Evolutionary conservation across 2,329 filamentous ascomycete species (phyloP).

Genomic region (Akanthomyces dipterigenus): DNA sequence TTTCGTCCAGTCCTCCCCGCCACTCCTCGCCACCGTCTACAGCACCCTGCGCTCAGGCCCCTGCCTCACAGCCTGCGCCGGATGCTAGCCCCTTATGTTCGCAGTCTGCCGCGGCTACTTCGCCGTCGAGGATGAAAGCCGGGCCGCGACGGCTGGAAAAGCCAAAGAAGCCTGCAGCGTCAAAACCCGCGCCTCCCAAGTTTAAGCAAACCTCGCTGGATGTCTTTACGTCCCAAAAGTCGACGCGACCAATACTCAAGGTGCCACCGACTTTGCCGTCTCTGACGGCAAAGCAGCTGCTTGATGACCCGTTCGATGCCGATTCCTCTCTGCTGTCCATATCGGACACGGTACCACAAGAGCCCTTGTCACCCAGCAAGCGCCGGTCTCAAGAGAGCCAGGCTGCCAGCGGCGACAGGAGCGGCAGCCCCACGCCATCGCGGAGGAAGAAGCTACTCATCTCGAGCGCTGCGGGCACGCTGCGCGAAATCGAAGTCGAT

Average conservation of each 20-base stretch:
- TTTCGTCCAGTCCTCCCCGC: slow-evolving; percentile 9
- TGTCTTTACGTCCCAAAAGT: slow-evolving; percentile 19
- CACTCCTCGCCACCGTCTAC: slow-evolving; percentile 24
- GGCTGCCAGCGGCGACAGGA: neutral
- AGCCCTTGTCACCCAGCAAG: slow-evolving; percentile 5
- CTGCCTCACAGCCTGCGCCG: slow-evolving; percentile 14
- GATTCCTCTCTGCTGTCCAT: neutral
- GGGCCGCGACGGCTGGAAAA: neutral
- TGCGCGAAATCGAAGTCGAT: slow-evolving; percentile 10
- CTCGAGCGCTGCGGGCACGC: neutral
- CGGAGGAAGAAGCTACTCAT: slow-evolving; percentile 10
- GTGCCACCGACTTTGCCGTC: neutral
- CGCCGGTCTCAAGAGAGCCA: slow-evolving; percentile 8
- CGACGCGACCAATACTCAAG: neutral
- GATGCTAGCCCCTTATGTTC: slow-evolving; percentile 21
- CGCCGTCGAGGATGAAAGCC: neutral
- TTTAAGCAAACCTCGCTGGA: slow-evolving; percentile 30
- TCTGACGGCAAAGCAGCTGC: neutral
- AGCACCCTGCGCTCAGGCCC: slow-evolving; percentile 16
- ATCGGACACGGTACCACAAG: neutral
- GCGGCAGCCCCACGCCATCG: slow-evolving; percentile 1
- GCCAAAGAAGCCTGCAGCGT: neutral
- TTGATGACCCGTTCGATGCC: neutral
- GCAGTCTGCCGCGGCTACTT: slow-evolving; percentile 17
- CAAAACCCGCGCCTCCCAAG: slow-evolving; percentile 11